phyloP scores from a whole-genome alignment of 257 asterid genomes.

The Handroanthus guayacan region DNA sequence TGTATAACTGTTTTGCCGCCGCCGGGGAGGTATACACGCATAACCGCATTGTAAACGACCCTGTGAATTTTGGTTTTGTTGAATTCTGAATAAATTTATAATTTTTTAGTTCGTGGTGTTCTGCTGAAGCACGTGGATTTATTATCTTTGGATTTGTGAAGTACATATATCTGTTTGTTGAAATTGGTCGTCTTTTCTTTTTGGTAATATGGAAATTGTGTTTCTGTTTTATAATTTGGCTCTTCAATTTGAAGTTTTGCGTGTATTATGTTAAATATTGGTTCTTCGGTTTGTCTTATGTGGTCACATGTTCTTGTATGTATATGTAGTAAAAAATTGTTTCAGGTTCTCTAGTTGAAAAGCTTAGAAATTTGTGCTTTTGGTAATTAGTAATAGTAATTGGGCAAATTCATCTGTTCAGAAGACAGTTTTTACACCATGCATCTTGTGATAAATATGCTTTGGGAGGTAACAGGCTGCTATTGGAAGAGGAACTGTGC shows the following conservation, averaged over 20 bases:
- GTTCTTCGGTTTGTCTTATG: background rate
- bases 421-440: no score
- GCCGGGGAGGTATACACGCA: constrained; percentile 72
- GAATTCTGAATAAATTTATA: background rate
- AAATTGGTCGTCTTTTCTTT: background rate
- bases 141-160: constrained; percentile 19
- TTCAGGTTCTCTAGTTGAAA: constrained; percentile 11
- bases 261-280: background rate
- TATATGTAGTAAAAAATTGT: background rate
- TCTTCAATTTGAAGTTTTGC: background rate
- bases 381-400: background rate
- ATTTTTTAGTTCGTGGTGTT: background rate
- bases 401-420: background rate
- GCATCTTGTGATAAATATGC: background rate
- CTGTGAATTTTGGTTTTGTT: background rate
- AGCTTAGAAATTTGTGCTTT: background rate
- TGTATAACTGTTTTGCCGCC: constrained; percentile 57
- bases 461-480: background rate
- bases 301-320: background rate
- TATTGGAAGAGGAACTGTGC: background rate
- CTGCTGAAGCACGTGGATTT: background rate
- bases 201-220: background rate
- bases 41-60: background rate
- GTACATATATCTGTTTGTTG: background rate
- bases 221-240: background rate